Conservation (phyloP, 805 yeast genomes). For the Starmerella cellae region DNA sequence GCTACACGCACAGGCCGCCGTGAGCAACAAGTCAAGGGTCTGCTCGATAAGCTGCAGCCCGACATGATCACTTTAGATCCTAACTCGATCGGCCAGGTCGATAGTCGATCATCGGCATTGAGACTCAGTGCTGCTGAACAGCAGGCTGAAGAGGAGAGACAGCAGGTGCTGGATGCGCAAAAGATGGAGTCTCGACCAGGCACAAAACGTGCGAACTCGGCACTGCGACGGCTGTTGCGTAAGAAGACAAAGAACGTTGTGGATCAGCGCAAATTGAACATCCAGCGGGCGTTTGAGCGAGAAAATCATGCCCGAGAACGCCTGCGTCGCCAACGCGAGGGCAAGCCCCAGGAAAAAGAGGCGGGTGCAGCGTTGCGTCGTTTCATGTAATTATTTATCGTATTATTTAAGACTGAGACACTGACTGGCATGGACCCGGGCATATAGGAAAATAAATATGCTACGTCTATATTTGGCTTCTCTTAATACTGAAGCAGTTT, state of each 20-base stretch:
- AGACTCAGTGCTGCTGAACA: conserved; percentile 43
- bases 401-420: neutral
- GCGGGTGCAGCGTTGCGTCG: conserved; percentile 22
- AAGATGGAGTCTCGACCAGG: conserved; percentile 53
- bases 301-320: conserved; percentile 40
- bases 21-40: conserved; percentile 73
- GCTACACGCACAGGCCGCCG: conserved; percentile 90
- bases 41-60: conserved; percentile 78
- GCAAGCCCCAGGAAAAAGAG: conserved; percentile 17
- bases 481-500: too few species aligned
- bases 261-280: conserved; percentile 67
- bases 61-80: conserved; percentile 92
- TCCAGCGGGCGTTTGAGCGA: conserved; percentile 56
- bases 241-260: conserved; percentile 75
- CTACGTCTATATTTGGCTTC: too few species aligned
- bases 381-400: conserved; percentile 16
- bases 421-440: neutral
- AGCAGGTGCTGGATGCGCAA: conserved; percentile 36
- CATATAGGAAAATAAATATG: too few species aligned
- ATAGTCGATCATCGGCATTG: conserved; percentile 47
- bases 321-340: conserved; percentile 12
- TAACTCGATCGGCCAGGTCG: conserved; percentile 69
- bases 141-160: conserved; percentile 32
- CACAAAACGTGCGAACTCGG: conserved; percentile 68
- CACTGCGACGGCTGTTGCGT: conserved; percentile 63